Conservation (phyloP, 2,329 filamentous ascomycete genomes). For the Talaromyces sp. region DNA sequence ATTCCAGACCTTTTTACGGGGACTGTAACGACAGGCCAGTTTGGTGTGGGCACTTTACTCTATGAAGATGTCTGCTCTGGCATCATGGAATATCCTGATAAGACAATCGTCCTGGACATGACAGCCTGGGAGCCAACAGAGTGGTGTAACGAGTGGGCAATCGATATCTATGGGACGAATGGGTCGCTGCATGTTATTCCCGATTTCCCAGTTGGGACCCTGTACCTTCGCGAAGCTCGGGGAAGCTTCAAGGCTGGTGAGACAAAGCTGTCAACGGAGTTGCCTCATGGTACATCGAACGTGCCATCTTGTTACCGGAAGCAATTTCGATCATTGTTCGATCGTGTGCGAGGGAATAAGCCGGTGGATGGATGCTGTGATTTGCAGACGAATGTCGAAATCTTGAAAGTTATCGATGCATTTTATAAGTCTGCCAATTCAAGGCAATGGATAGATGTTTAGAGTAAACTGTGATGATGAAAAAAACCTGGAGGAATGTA, state of each 20-base stretch:
- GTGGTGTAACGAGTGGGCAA: constrained; percentile 23
- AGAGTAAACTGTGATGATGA: neutral
- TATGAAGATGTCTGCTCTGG: constrained; percentile 22
- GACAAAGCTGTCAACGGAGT: constrained; percentile 20
- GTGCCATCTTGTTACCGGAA: constrained; percentile 20
- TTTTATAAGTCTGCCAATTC: constrained; percentile 21
- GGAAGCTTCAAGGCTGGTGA: constrained; percentile 20
- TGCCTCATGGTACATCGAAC: constrained; percentile 20
- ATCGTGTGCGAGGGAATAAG: constrained; percentile 16
- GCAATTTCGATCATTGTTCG: constrained; percentile 20
- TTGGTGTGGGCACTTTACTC: constrained; percentile 20
- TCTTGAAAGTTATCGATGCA: constrained; percentile 20
- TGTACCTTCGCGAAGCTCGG: constrained; percentile 18
- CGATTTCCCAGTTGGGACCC: constrained; percentile 19
- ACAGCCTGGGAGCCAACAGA: constrained; percentile 22
- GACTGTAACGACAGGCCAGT: constrained; percentile 14
- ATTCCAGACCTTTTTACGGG: constrained; percentile 19
- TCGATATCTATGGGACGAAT: constrained; percentile 22
- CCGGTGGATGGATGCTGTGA: constrained; percentile 18
- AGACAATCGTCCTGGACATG: constrained; percentile 21
- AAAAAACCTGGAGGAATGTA: no score
- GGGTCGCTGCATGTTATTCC: constrained; percentile 20
- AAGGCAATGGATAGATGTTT: constrained; percentile 20
- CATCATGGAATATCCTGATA: constrained; percentile 21
- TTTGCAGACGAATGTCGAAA: constrained; percentile 19